Evolutionary conservation across 768 basidiomycete genomes (phyloP).

Genomic region (Fibroporia radiculosa): DNA sequence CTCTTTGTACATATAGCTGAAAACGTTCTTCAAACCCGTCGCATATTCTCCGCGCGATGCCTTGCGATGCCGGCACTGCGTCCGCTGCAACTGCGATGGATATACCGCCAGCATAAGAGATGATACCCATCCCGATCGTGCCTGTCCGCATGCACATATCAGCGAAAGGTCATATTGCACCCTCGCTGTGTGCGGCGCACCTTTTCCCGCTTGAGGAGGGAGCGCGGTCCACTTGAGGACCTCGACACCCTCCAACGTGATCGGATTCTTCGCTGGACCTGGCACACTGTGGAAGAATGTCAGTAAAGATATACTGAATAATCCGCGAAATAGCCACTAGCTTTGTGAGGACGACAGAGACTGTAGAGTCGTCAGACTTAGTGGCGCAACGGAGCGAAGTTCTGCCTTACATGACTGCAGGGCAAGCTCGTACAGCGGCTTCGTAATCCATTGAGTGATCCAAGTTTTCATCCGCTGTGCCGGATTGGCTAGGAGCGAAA

Average conservation of each 20-base stretch:
- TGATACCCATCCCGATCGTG: slow-evolving; percentile 18
- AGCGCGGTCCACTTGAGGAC: slow-evolving; percentile 15
- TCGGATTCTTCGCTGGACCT: slow-evolving; percentile 15
- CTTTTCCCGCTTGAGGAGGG: slow-evolving; percentile 18
- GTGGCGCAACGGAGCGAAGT: not conserved
- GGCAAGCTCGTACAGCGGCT: slow-evolving; percentile 10
- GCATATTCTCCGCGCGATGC: slow-evolving; percentile 15
- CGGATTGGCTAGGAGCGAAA: slow-evolving; percentile 13
- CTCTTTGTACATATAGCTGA: slow-evolving; percentile 14
- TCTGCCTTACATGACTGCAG: slow-evolving; percentile 13
- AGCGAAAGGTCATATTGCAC: not conserved
- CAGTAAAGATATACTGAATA: not conserved
- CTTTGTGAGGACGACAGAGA: slow-evolving; percentile 17
- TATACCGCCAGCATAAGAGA: slow-evolving; percentile 19
- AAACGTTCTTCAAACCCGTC: slow-evolving; percentile 16
- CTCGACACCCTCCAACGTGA: slow-evolving; percentile 15
- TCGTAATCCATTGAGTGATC: slow-evolving; percentile 8
- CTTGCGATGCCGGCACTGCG: slow-evolving; percentile 10
- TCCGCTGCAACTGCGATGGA: slow-evolving; percentile 18
- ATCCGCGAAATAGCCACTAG: not conserved
- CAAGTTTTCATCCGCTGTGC: not conserved
- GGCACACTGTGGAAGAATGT: slow-evolving; percentile 11
- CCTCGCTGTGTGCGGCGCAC: slow-evolving; percentile 4
- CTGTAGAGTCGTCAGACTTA: slow-evolving; percentile 1
- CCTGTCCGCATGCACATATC: slow-evolving; percentile 8